Evolutionary conservation across 306 rosid genomes (phyloP).

Genomic region (Macrotyloma uniflorum): DNA sequence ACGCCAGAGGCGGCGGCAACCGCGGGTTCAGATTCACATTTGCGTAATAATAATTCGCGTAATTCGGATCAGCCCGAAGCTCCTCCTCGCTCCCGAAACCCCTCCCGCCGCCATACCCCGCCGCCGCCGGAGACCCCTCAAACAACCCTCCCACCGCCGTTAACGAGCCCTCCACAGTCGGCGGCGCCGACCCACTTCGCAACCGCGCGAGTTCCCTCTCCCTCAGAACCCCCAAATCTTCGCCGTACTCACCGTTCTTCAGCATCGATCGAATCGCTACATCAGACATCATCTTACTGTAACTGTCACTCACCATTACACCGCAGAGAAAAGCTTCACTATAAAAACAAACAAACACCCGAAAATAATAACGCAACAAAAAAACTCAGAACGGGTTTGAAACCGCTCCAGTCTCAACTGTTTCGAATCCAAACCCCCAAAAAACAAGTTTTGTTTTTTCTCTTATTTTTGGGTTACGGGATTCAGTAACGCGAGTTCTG

Average conservation of each 20-base stretch:
- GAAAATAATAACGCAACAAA: background rate
- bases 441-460: background rate
- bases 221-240: constrained; percentile 69
- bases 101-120: constrained; percentile 45
- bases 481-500: constrained; percentile 1
- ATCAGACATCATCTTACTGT: constrained; percentile 72
- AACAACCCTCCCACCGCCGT: constrained; percentile 66
- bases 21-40: constrained; percentile 83
- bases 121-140: constrained; percentile 41
- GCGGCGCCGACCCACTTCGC: constrained; percentile 96
- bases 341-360: no score
- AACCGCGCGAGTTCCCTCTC: constrained; percentile 70
- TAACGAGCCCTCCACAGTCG: constrained; percentile 84
- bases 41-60: constrained; percentile 71
- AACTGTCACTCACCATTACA: constrained; percentile 65
- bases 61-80: constrained; percentile 87
- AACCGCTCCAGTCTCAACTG: constrained; percentile 22
- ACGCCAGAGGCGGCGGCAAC: constrained; percentile 84
- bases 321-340: background rate
- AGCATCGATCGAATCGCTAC: constrained; percentile 75
- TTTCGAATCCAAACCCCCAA: constrained; percentile 23
- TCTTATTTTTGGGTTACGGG: background rate
- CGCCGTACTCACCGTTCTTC: constrained; percentile 53
- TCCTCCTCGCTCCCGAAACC: constrained; percentile 60
- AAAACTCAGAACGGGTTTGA: constrained; percentile 37